These are phyloP conservation scores for Dothideomycetes sp. DNA, from an alignment of 2,329 filamentous ascomycete species.

Conservation along the genomic window DNA sequence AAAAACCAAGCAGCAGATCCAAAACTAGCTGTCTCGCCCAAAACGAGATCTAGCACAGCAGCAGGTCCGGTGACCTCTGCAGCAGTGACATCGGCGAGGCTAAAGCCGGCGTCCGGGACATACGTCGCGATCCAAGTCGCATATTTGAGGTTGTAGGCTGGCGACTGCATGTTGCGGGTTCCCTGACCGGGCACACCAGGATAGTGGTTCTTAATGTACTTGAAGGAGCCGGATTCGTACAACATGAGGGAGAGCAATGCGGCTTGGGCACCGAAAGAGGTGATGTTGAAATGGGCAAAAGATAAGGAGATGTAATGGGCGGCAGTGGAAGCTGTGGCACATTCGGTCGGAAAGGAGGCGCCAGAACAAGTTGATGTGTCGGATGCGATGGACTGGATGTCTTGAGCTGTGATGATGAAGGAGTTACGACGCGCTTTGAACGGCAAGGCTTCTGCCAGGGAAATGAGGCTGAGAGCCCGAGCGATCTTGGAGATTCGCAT, in stretches of 20 bases:
- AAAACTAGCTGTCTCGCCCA: slow-evolving; percentile 41
- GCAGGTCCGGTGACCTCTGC: slow-evolving; percentile 25
- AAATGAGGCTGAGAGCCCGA: too few relatives aligned
- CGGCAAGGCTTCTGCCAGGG: too few relatives aligned
- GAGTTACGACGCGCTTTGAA: too few relatives aligned
- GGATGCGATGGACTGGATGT: slow-evolving; percentile 47
- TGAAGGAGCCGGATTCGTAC: slow-evolving; percentile 59
- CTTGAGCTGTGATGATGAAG: slow-evolving; percentile 24
- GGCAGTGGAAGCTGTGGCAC: slow-evolving; percentile 53
- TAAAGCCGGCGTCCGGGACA: slow-evolving; percentile 12
- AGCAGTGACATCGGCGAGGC: slow-evolving; percentile 18
- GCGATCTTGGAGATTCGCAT: too few relatives aligned
- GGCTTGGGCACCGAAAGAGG: slow-evolving; percentile 49
- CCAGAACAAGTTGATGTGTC: slow-evolving; percentile 42
- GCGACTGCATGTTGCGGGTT: slow-evolving; percentile 56
- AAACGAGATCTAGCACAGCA: slow-evolving; percentile 40
- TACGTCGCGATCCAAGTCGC: slow-evolving; percentile 34
- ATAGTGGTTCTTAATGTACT: slow-evolving; percentile 58
- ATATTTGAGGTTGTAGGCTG: slow-evolving; percentile 44
- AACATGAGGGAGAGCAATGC: slow-evolving; percentile 60
- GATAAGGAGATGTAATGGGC: slow-evolving; percentile 45
- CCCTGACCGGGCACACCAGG: slow-evolving; percentile 57
- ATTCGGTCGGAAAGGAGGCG: slow-evolving; percentile 42
- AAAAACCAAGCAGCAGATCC: slow-evolving; percentile 53
- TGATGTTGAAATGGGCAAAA: slow-evolving; percentile 48